Evolutionary conservation across 2,329 filamentous ascomycete genomes (phyloP), one percentile per base, ranked within the genome.

Genomic region (Lachnellula willkommii): DNA sequence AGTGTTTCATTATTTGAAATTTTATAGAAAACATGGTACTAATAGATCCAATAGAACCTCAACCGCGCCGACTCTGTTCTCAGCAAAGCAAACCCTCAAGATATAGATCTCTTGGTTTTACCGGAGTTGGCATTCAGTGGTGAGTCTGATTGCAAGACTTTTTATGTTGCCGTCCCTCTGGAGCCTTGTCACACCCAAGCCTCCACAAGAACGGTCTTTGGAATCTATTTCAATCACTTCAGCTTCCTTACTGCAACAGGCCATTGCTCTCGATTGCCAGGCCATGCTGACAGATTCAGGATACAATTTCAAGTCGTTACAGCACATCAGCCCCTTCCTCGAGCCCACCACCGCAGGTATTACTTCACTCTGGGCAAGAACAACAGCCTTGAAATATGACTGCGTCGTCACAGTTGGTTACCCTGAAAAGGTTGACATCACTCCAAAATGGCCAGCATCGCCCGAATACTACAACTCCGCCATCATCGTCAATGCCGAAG

Each of bases 121-220:
- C 87, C 88, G 0, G 88, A 92, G 68, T 73, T 92, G 69, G 86
- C 88, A 1, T 90, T 91, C 66, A 79, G 82, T 53, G 85, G 85
- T 87, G 71, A 61, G 54, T 39, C 7, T n/a, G 36, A n/a, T 8
- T 28, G 26, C 26, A 2, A 8, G 26, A 28, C 5, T 28, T 28
- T 6, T 7, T 28, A 7, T 28, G 26, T 28, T 8, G 26, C 26
- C 5, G 5, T 28, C 7, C 26, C 7, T 7, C 26, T 28, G 2
- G 26, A 5, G 26, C 7, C 26, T 28, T 28, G 5, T 28, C 26
- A 28, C 24, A 26, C 26, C 7, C 26, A 28, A 28, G 8, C 7
- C 26, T 28, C 26, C 26, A 26, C 24, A 26, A 26, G 24, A 26
- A 26, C 6, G 6, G 6, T 26, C 4, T 20, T 20, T 20, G 20